A percentile compares a stretch with the other conserved stretches of the same genome.
phyloP scores from a whole-genome alignment of 164 flowering plant genomes.

The Echeveria elegans region DNA sequence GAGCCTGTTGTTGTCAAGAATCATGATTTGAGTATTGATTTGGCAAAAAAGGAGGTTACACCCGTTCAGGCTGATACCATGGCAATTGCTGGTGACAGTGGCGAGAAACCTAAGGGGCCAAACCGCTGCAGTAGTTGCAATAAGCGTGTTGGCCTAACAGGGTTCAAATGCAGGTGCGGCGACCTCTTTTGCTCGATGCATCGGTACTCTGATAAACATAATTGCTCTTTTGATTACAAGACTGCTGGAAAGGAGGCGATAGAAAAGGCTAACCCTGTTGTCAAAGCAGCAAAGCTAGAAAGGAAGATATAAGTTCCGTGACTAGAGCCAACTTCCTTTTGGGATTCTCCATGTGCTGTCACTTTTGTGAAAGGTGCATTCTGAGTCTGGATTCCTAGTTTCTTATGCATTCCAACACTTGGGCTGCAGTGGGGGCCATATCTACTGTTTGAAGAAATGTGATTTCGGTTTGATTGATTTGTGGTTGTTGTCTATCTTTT shows the following conservation, averaged over 20 bases:
- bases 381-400: neutral
- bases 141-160: conserved; percentile 43
- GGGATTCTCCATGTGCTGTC: no score
- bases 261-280: conserved; percentile 44
- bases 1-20: conserved; percentile 17
- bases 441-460: neutral
- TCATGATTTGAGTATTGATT: conserved; percentile 14
- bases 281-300: conserved; percentile 48
- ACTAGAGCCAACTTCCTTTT: neutral
- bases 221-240: no score
- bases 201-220: no score
- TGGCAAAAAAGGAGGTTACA: conserved; percentile 15
- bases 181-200: no score
- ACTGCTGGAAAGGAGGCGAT: no score
- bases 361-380: neutral
- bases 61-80: conserved; percentile 12
- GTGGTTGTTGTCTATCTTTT: neutral
- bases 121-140: conserved; percentile 32
- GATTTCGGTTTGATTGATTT: neutral
- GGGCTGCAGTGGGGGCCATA: neutral
- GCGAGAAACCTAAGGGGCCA: no score
- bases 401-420: neutral
- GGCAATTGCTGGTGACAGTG: conserved; percentile 10
- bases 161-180: no score
- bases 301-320: conserved; percentile 15